These are phyloP conservation scores for Saturnispora kantuleensis DNA, from an alignment of 805 yeast species.

Conservation along the genomic window DNA sequence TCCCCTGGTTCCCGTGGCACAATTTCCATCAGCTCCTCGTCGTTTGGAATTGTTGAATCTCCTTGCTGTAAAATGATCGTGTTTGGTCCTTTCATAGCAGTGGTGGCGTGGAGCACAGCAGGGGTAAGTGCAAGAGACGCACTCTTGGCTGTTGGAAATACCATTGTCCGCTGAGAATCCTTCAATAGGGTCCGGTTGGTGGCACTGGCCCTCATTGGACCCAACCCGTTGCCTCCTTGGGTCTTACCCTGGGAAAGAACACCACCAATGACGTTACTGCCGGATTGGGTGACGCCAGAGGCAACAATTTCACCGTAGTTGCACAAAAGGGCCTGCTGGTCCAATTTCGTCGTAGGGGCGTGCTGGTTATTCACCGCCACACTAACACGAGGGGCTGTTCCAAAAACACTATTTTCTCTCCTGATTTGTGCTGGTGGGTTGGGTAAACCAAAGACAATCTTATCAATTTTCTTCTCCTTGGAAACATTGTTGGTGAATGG, in stretches of 20 bases:
- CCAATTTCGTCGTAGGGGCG: background rate
- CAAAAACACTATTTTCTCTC: slow-evolving; percentile 19
- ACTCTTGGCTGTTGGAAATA: background rate
- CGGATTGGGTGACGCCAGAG: slow-evolving; percentile 37
- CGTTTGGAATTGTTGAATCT: slow-evolving; percentile 7
- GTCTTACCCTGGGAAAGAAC: slow-evolving; percentile 1
- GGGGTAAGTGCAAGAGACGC: background rate
- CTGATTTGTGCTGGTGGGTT: slow-evolving; percentile 10
- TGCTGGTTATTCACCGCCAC: background rate
- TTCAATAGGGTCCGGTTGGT: slow-evolving; percentile 39
- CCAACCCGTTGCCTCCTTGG: slow-evolving; percentile 42
- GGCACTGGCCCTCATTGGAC: slow-evolving; percentile 49
- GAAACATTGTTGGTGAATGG: background rate
- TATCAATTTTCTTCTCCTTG: slow-evolving; percentile 1
- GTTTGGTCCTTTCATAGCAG: background rate
- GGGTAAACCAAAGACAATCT: slow-evolving; percentile 15
- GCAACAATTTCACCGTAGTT: slow-evolving; percentile 51
- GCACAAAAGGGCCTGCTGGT: slow-evolving; percentile 19
- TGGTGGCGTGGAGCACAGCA: no score
- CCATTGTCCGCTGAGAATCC: slow-evolving; percentile 19
- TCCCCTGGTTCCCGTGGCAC: background rate
- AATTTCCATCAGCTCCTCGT: slow-evolving; percentile 1
- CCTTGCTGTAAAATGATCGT: slow-evolving; percentile 6
- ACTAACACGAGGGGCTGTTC: no score
- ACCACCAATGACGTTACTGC: slow-evolving; percentile 16